A percentile compares a stretch with the other conserved stretches of the same genome.
phyloP scores from a whole-genome alignment of 2,329 filamentous ascomycete species.

The Dissoconium aciculare region DNA sequence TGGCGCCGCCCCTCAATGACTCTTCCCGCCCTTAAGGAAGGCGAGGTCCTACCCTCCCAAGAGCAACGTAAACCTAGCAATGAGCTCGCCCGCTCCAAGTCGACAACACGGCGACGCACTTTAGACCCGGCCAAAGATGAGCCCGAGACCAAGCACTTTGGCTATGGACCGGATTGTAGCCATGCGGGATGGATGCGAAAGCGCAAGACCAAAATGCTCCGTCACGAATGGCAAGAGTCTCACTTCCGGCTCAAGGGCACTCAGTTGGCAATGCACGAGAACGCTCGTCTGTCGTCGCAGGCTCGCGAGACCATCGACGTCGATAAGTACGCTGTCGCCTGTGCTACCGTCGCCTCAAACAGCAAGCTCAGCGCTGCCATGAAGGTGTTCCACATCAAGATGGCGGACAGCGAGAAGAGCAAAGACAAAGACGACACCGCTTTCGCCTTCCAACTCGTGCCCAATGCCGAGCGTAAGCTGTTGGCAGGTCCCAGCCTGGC shows the following conservation, averaged over 20 bases:
- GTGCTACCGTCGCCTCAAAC: constrained; percentile 57
- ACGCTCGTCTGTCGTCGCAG: constrained; percentile 39
- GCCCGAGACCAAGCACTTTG: constrained; percentile 14
- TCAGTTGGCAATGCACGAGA: constrained; percentile 50
- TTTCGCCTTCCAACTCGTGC: constrained; percentile 76
- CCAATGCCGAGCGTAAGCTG: constrained; percentile 26
- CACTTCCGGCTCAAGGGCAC: constrained; percentile 66
- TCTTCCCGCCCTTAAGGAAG: constrained; percentile 56
- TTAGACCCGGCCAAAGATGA: constrained; percentile 3
- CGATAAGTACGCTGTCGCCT: constrained; percentile 77
- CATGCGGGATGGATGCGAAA: constrained; percentile 77
- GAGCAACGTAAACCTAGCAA: constrained; percentile 1
- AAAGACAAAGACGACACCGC: constrained; percentile 30
- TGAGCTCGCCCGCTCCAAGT: neutral
- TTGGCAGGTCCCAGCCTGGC: constrained; percentile 34
- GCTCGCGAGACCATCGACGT: constrained; percentile 71
- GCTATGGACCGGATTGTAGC: constrained; percentile 22
- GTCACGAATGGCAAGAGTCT: constrained; percentile 85
- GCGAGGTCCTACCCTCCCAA: constrained; percentile 16
- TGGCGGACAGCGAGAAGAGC: constrained; percentile 30
- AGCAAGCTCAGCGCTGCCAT: constrained; percentile 79
- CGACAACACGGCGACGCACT: constrained; percentile 1
- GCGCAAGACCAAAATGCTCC: constrained; percentile 74
- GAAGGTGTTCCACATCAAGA: constrained; percentile 54
- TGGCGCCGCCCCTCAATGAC: constrained; percentile 52